Conservation (phyloP, 2,329 filamentous ascomycete species). For the Neonectria sp. region DNA sequence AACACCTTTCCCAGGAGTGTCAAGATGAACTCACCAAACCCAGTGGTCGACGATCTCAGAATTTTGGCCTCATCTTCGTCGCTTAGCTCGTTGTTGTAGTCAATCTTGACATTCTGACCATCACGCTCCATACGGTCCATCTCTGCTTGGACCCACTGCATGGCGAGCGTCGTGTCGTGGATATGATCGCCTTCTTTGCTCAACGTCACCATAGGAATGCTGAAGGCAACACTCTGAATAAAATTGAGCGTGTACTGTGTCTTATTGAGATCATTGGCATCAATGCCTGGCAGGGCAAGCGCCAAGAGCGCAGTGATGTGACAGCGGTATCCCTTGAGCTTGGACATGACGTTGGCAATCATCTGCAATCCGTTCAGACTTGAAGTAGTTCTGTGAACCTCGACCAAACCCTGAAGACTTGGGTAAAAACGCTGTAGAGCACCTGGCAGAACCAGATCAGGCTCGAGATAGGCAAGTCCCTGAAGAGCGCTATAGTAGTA, state of each 20-base stretch:
- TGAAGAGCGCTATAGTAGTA: conserved; percentile 94
- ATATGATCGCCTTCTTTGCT: conserved; percentile 71
- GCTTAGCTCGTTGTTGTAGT: conserved; percentile 85
- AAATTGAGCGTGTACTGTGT: conserved; percentile 95
- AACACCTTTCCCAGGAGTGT: conserved; percentile 95
- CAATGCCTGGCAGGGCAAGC: conserved; percentile 92
- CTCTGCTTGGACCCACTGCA: conserved; percentile 94
- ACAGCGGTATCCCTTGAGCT: conserved; percentile 95
- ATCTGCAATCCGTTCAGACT: conserved; percentile 93
- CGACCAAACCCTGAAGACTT: conserved; percentile 94
- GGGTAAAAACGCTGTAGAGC: conserved; percentile 97
- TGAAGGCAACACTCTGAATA: conserved; percentile 96
- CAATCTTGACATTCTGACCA: conserved; percentile 86
- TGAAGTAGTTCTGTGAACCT: conserved; percentile 96
- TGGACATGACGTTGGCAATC: conserved; percentile 90
- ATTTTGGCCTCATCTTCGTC: conserved; percentile 92
- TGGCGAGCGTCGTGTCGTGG: conserved; percentile 82
- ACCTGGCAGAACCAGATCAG: conserved; percentile 90
- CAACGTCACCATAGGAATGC: conserved; percentile 91
- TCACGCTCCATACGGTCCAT: conserved; percentile 94
- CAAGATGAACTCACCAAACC: conserved; percentile 92
- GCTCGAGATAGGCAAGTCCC: conserved; percentile 90
- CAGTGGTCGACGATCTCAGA: conserved; percentile 92
- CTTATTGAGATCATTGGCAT: conserved; percentile 97
- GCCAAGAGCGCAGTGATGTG: conserved; percentile 96